Conservation (phyloP, 768 basidiomycete species). For the Pulveroboletus sp. region DNA sequence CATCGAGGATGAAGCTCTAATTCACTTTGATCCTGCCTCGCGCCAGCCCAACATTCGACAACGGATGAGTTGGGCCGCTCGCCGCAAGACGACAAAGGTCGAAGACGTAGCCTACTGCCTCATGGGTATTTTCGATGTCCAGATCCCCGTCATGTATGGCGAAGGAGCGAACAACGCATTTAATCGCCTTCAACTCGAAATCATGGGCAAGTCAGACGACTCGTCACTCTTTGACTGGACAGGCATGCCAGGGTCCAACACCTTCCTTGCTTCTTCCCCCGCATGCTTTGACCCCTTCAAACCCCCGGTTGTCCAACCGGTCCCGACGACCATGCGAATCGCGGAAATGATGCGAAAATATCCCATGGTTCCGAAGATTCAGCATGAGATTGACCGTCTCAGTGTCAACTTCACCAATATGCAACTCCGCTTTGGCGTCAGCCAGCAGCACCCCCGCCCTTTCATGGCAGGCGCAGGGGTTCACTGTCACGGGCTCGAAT, state of each 20-base stretch:
- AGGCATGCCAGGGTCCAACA: slow-evolving; percentile 10
- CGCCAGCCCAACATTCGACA: slow-evolving; percentile 13
- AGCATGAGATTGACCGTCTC: slow-evolving; percentile 11
- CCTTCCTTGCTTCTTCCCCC: slow-evolving; percentile 18
- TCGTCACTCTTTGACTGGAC: slow-evolving; percentile 27
- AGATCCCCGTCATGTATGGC: slow-evolving; percentile 29
- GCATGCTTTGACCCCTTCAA: slow-evolving; percentile 23
- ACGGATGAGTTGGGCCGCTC: slow-evolving; percentile 29
- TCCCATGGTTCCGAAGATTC: slow-evolving; percentile 10
- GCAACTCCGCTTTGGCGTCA: slow-evolving; percentile 17
- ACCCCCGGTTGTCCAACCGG: slow-evolving; percentile 12
- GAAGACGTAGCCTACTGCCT: slow-evolving; percentile 30
- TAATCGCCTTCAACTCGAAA: slow-evolving; percentile 24
- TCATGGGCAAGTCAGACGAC: slow-evolving; percentile 23
- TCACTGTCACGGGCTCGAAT: slow-evolving; percentile 23
- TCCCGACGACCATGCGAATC: slow-evolving; percentile 13
- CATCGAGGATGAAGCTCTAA: slow-evolving; percentile 17
- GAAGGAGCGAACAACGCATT: slow-evolving; percentile 28
- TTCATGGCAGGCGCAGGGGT: slow-evolving; percentile 18
- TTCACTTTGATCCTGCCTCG: slow-evolving; percentile 16
- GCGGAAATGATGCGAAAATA: slow-evolving; percentile 5
- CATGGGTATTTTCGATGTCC: slow-evolving; percentile 28
- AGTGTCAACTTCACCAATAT: slow-evolving; percentile 18
- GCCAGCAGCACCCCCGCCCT: slow-evolving; percentile 20
- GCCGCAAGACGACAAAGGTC: slow-evolving; percentile 26